Evolutionary conservation across 2,329 filamentous ascomycete species (phyloP).

Genomic region (Aspergillus tubingensis): DNA sequence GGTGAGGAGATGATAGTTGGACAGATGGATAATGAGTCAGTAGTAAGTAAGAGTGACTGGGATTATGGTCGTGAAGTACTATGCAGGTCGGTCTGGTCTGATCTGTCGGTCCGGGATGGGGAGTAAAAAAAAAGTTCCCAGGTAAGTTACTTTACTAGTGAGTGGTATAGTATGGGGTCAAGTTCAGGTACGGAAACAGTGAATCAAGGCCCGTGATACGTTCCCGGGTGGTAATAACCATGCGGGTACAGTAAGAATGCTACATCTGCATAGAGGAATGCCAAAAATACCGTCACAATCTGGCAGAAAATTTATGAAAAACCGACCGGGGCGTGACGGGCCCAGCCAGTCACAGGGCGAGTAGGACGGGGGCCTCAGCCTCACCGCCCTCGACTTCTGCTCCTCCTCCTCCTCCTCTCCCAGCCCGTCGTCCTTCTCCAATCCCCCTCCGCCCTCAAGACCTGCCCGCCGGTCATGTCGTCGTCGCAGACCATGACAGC

Average conservation of each 20-base stretch:
- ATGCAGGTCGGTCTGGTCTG: not conserved
- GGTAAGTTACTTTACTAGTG: slow-evolving; percentile 3
- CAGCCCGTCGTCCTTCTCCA: slow-evolving; percentile 17
- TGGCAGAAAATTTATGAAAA: slow-evolving; percentile 12
- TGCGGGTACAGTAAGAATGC: not conserved
- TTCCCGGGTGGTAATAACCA: not conserved
- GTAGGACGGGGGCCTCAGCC: not conserved
- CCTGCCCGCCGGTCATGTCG: slow-evolving; percentile 45
- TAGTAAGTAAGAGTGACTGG: not conserved
- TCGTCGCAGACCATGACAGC: slow-evolving; percentile 51
- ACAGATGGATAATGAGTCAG: not conserved
- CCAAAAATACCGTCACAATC: not conserved
- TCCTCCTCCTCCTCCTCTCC: slow-evolving; percentile 14
- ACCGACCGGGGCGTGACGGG: slow-evolving; percentile 3
- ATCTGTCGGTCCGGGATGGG: not conserved
- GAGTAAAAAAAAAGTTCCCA: not conserved
- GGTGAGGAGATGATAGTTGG: not conserved
- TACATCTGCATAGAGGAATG: not conserved
- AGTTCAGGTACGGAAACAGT: not conserved
- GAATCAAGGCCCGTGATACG: not conserved
- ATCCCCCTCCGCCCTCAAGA: slow-evolving; percentile 18
- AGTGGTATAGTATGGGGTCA: slow-evolving; percentile 7
- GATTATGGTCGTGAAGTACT: not conserved
- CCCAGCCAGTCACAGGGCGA: slow-evolving; percentile 6
- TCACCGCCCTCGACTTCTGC: slow-evolving; percentile 18